phyloP scores from a whole-genome alignment of 805 yeast species.

The Teunomyces gatunensis region DNA sequence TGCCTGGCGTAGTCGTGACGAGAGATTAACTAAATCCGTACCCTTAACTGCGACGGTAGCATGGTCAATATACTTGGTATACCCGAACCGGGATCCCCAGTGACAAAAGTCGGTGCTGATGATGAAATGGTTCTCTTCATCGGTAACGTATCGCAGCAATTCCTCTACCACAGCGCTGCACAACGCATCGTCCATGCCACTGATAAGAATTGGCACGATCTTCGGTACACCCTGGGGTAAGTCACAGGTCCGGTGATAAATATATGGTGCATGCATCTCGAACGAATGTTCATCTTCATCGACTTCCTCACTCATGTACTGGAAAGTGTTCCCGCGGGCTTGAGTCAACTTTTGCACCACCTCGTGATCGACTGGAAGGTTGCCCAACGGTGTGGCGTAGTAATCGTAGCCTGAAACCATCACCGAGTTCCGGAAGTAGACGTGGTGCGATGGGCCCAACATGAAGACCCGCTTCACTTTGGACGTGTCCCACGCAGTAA shows the following conservation, averaged over 20 bases:
- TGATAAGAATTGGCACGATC: slow-evolving; percentile 79
- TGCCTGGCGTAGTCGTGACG: background rate
- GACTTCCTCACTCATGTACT: slow-evolving; percentile 51
- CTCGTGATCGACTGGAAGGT: slow-evolving; percentile 61
- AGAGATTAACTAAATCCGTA: slow-evolving; percentile 4
- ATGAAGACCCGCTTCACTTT: slow-evolving; percentile 65
- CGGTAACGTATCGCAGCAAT: slow-evolving; percentile 52
- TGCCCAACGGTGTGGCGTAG: slow-evolving; percentile 84
- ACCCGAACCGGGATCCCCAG: slow-evolving; percentile 62
- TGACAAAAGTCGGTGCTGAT: slow-evolving; percentile 93
- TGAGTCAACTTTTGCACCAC: slow-evolving; percentile 33
- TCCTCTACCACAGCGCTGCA: slow-evolving; percentile 45
- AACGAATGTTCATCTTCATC: slow-evolving; percentile 90
- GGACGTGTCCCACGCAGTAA: slow-evolving; percentile 62
- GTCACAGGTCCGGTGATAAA: slow-evolving; percentile 47
- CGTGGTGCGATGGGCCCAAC: slow-evolving; percentile 92
- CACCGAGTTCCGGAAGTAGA: slow-evolving; percentile 65
- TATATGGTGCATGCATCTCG: slow-evolving; percentile 89
- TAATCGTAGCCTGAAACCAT: slow-evolving; percentile 48
- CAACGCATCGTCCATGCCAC: slow-evolving; percentile 50
- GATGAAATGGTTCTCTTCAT: slow-evolving; percentile 63
- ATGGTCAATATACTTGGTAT: slow-evolving; percentile 32
- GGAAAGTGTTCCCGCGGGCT: slow-evolving; percentile 40
- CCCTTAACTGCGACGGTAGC: background rate
- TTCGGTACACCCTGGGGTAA: slow-evolving; percentile 33